Conservation (phyloP, 2,329 filamentous ascomycete genomes). For the Chaetomiaceae sp. region DNA sequence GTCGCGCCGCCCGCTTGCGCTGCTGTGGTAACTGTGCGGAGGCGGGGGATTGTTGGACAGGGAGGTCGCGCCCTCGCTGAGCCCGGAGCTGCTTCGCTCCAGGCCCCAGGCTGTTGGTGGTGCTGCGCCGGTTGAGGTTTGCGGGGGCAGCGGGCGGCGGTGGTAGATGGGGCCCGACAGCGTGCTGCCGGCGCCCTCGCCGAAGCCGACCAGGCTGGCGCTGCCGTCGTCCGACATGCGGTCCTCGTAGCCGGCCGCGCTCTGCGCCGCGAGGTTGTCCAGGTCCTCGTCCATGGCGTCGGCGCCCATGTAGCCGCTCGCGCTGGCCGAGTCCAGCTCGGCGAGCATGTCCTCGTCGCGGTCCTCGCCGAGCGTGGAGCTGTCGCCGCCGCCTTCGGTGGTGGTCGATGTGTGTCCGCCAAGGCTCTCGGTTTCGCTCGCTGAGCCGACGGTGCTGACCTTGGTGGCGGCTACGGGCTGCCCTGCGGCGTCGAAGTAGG, state of each 20-base stretch:
- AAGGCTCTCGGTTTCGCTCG: conserved; percentile 78
- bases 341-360: conserved; percentile 61
- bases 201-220: conserved; percentile 83
- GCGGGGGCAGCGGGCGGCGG: conserved; percentile 42
- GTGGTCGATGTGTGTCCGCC: conserved; percentile 50
- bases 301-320: conserved; percentile 52
- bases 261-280: conserved; percentile 45
- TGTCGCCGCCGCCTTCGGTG: conserved; percentile 50
- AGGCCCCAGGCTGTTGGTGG: conserved; percentile 35
- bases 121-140: conserved; percentile 20
- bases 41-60: no score
- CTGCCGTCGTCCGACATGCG: conserved; percentile 83
- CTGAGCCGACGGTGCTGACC: conserved; percentile 88
- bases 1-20: conserved; percentile 8
- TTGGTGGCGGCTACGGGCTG: conserved; percentile 64
- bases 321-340: conserved; percentile 42
- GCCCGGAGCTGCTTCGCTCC: conserved; percentile 49
- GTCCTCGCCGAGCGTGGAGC: conserved; percentile 39
- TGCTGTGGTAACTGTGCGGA: conserved; percentile 22
- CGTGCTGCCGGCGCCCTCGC: conserved; percentile 83
- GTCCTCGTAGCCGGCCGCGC: conserved; percentile 54
- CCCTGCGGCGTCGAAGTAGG: conserved; percentile 77
- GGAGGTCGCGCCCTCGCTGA: conserved; percentile 41
- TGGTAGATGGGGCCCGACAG: conserved; percentile 73
- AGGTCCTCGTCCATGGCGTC: conserved; percentile 51